Evolutionary conservation across 1,284 basidiomycete species (phyloP).

Genomic region (Heterobasidion irregulare): DNA sequence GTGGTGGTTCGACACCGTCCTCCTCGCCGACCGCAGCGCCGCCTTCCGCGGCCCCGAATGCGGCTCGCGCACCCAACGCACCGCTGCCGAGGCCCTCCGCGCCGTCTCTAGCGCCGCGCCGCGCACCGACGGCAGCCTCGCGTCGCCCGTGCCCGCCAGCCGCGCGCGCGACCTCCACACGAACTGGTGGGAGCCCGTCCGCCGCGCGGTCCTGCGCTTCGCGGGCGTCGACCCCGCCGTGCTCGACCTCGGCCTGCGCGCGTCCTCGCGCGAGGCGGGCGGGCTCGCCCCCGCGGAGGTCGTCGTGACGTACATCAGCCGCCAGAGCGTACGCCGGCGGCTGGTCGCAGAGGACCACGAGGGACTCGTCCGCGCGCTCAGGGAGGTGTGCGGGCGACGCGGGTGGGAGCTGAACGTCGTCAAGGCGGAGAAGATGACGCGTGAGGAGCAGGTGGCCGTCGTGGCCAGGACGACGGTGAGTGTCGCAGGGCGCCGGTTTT

Average conservation of each 20-base stretch:
- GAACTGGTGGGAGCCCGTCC: constrained; percentile 65
- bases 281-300: constrained; percentile 36
- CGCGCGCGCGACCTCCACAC: constrained; percentile 2
- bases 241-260: not conserved
- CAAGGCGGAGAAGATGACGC: constrained; percentile 56
- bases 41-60: constrained; percentile 60
- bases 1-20: constrained; percentile 49
- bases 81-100: constrained; percentile 47
- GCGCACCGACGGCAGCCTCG: not conserved
- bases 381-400: constrained; percentile 43
- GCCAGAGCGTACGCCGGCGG: constrained; percentile 51
- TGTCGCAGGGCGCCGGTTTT: constrained; percentile 6
- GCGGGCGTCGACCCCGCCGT: constrained; percentile 36
- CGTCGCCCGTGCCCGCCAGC: not conserved
- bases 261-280: not conserved
- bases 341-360: constrained; percentile 54
- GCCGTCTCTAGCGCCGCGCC: constrained; percentile 3
- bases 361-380: constrained; percentile 46
- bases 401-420: constrained; percentile 60
- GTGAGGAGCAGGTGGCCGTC: constrained; percentile 63
- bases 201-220: constrained; percentile 53
- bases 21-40: constrained; percentile 69
- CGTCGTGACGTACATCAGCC: constrained; percentile 69
- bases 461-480: constrained; percentile 59
- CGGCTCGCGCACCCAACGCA: constrained; percentile 56